Percentiles rank a stretch among this genome's conserved stretches.
Conservation (phyloP, 2,329 filamentous ascomycete species). For the Botrytis galanthina region DNA sequence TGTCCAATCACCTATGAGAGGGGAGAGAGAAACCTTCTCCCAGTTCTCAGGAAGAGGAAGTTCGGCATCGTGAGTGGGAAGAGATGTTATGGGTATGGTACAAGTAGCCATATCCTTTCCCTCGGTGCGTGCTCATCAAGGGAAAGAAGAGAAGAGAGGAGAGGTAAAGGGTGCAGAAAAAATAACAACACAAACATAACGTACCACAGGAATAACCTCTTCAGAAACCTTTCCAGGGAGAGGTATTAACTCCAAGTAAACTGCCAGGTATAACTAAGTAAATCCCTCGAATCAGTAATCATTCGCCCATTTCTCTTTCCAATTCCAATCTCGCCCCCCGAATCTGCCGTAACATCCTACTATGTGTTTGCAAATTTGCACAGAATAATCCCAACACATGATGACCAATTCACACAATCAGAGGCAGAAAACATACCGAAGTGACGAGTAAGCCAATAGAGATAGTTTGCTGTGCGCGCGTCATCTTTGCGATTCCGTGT, state of each 20-base stretch:
- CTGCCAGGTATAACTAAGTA: conserved; percentile 77
- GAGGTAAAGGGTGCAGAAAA: neutral
- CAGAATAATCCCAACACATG: conserved; percentile 13
- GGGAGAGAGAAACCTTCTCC: conserved; percentile 2
- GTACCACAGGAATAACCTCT: conserved; percentile 85
- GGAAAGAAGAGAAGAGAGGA: conserved; percentile 4
- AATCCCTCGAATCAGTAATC: conserved; percentile 14
- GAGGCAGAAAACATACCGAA: conserved; percentile 58
- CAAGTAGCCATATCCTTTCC: conserved; percentile 16
- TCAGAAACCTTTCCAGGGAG: conserved; percentile 74
- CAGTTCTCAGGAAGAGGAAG: conserved; percentile 4
- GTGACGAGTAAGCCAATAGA: conserved; percentile 83
- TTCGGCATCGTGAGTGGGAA: neutral
- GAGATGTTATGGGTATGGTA: conserved; percentile 4
- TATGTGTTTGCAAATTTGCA: conserved; percentile 20
- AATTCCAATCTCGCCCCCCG: neutral
- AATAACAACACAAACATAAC: conserved; percentile 40
- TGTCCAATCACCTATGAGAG: neutral
- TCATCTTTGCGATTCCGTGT: conserved; percentile 63
- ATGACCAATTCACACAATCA: conserved; percentile 9
- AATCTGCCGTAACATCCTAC: conserved; percentile 22
- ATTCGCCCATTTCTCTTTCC: conserved; percentile 5
- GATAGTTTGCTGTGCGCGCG: conserved; percentile 88
- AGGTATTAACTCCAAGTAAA: conserved; percentile 80
- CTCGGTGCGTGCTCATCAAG: conserved; percentile 8